A percentile compares a stretch with the other conserved stretches of the same genome.
Evolutionary conservation across 805 yeast species (phyloP).

Genomic region (Kluyveromyces starmeri): DNA sequence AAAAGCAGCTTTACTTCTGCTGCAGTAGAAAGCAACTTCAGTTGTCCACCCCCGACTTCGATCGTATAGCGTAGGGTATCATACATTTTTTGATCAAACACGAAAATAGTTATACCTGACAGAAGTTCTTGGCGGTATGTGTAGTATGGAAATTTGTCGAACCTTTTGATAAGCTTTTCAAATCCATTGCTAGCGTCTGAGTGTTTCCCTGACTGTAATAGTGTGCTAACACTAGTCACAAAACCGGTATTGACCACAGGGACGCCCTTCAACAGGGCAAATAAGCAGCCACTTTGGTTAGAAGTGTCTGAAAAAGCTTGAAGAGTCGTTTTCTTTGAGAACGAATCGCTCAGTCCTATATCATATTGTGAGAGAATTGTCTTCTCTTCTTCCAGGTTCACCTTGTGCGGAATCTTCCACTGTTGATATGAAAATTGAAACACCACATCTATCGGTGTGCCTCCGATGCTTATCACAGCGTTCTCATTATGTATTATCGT

Average conservation of each 20-base stretch:
- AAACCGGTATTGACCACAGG: conserved; percentile 8
- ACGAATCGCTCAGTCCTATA: conserved; percentile 3
- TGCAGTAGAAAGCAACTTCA: conserved; percentile 5
- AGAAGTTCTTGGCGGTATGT: neutral
- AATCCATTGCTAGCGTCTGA: conserved; percentile 12
- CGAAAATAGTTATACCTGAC: conserved; percentile 5
- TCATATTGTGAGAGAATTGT: conserved; percentile 1
- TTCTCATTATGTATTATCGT: neutral
- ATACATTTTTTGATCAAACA: conserved; percentile 6
- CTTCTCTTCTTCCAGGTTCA: neutral
- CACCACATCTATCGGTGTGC: neutral
- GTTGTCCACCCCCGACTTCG: conserved; percentile 8
- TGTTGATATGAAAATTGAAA: conserved; percentile 2
- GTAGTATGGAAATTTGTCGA: conserved; percentile 5
- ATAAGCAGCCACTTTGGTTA: conserved; percentile 9
- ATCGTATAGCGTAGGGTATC: conserved; percentile 7
- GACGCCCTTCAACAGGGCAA: conserved; percentile 10
- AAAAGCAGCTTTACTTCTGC: conserved; percentile 4
- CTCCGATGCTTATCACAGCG: conserved; percentile 1
- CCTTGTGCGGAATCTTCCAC: conserved; percentile 14
- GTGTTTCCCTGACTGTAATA: conserved; percentile 2
- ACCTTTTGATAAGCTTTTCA: conserved; percentile 4
- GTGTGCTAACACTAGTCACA: conserved; percentile 3
- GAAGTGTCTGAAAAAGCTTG: conserved; percentile 7
- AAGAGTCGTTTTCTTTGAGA: conserved; percentile 6